Base-by-base conservation (phyloP, 768 basidiomycete species). In the Tricholomella constricta region DNA sequence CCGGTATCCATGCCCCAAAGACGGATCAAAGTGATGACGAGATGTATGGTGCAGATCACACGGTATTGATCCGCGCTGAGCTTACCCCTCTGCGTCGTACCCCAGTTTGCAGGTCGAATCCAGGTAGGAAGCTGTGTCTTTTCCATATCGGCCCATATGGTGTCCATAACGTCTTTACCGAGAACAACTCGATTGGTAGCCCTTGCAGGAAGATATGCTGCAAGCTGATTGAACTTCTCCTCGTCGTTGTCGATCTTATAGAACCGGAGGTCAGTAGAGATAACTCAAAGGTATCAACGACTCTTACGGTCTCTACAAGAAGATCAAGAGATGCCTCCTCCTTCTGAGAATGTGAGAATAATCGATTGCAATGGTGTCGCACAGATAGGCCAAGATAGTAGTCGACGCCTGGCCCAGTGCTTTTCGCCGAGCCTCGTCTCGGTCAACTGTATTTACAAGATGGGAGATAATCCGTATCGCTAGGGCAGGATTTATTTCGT, bases 1-100 rank as follows among this genome's bases (percentile, higher is more conserved):
- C 55, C 54, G 2, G 43, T 38, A 10, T 61, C 53, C n/a, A 41
- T 19, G 1, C 64, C 61, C 74, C 74, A 77, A 0, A 73, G 54
- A 7, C 70, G 61, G 11, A 71, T 65, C 3, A 77, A n/a, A n/a
- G n/a, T n/a, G n/a, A n/a, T n/a, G n/a, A n/a, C n/a, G n/a, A n/a
- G n/a, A n/a, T n/a, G n/a, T n/a, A n/a, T n/a, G n/a, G n/a, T n/a
- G n/a, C n/a, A n/a, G n/a, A n/a, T n/a, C n/a, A n/a, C n/a, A n/a
- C n/a, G n/a, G n/a, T n/a, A n/a, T n/a, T n/a, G n/a, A n/a, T n/a
- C n/a, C n/a, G n/a, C n/a, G n/a, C n/a, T 57, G 3, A 71, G 63
- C 34, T 71, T 70, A 14, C 69, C 69, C 3, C 60, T 44, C 42
- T 63, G 7, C 20, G 48, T 15, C 36, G 61, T 62, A 6, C 67